Evolutionary conservation across 2,329 filamentous ascomycete genomes (phyloP), one percentile per base, ranked within the genome.

Genomic region (Colletotrichum sojae): DNA sequence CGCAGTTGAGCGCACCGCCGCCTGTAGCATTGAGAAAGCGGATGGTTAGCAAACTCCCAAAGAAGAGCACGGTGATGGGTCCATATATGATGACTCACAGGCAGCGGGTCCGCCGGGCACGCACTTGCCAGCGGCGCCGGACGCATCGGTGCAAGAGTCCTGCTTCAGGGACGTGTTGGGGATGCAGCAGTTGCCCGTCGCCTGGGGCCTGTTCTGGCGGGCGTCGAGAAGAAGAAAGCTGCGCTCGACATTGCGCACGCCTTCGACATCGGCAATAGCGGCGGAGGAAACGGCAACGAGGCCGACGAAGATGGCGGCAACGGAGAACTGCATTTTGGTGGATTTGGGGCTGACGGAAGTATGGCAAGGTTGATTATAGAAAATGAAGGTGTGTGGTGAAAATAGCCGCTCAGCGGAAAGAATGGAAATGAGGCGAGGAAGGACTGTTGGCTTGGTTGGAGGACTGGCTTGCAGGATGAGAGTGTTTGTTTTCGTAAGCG

Each of bases 141-240:
- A 75, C 56, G 73, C 73, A 20, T 43, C 72, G 15, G 45, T 72
- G 75, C 78, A 80, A 40, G 75, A 62, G 68, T 80, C 78, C 67
- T 80, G 76, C 77, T 80, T 80, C 25, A 79, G 71, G 54, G 61
- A 75, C 5, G 75, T 78, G 67, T 75, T 75, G 64, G 76, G 72
- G 16, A 78, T 74, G 68, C 78, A 80, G 76, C 78, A 80, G 18
- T 68, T 67, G 22, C 78, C 78, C n/a, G 46, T 74, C 22, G 78
- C 76, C 9, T 77, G 74, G n/a, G 76, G 76, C 20, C 78, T 75
- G 72, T 80, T 80, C 70, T 78, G 77, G 52, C 74, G 76, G n/a
- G 62, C 67, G 51, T 75, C 54, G 48, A 67, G 9, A 5, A 60
- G 39, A 40, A 67, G 25, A 8, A 43, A 6, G 22, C 27, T 9